Evolutionary conservation across 139 green algal species (phyloP).

Genomic region (Chlorella sp.): DNA sequence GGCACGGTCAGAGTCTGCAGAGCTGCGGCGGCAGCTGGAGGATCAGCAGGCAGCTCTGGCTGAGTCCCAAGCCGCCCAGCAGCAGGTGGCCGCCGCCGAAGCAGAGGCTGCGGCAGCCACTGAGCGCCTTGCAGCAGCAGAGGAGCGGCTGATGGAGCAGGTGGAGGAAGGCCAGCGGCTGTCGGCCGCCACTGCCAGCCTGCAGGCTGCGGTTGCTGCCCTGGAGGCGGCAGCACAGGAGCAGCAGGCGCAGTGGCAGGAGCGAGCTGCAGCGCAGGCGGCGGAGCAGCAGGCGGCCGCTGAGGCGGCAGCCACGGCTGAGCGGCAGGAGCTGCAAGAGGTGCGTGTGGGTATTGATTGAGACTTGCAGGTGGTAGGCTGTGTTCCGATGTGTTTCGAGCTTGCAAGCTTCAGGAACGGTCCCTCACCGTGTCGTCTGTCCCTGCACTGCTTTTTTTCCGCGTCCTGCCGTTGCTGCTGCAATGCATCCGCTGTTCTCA

Average conservation of each 20-base stretch:
- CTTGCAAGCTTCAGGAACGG: too few species aligned
- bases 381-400: too few species aligned
- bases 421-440: too few species aligned
- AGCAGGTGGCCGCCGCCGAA: not conserved
- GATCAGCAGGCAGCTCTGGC: not conserved
- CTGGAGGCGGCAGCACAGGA: not conserved
- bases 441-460: too few species aligned
- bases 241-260: not conserved
- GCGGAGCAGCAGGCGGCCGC: not conserved
- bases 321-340: not conserved
- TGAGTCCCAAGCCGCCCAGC: not conserved
- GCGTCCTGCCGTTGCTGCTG: not conserved
- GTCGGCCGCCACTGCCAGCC: not conserved
- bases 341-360: not conserved
- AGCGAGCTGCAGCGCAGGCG: not conserved
- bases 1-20: not conserved
- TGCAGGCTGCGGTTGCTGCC: slow-evolving; percentile 16
- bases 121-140: not conserved
- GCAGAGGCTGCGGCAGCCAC: not conserved
- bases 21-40: not conserved
- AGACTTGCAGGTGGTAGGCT: too few species aligned
- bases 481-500: not conserved
- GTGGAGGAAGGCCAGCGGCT: not conserved
- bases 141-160: slow-evolving; percentile 19
- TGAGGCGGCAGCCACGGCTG: not conserved